Conservation (phyloP, 345 rosid genomes). For the Aquilaria malaccensis region DNA sequence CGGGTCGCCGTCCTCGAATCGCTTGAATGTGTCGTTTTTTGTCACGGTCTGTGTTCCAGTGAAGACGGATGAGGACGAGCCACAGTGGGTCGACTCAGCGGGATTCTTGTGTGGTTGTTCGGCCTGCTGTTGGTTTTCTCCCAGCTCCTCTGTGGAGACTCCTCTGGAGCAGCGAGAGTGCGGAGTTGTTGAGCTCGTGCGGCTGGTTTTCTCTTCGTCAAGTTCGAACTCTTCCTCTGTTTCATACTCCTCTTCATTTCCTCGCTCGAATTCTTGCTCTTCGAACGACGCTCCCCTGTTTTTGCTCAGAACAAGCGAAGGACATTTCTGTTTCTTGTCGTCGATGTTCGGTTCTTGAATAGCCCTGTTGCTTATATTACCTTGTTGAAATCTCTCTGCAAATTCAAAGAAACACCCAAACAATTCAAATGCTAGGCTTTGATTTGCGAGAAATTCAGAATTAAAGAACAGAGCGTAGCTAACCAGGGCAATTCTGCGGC, state of each 20-base stretch:
- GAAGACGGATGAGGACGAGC: constrained; percentile 20
- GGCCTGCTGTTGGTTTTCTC: constrained; percentile 22
- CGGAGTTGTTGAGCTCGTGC: constrained; percentile 78
- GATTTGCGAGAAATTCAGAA: neutral
- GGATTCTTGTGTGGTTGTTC: constrained; percentile 15
- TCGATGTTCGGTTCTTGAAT: constrained; percentile 35
- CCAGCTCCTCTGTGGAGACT: constrained; percentile 64
- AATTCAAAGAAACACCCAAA: neutral
- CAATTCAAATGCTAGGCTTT: neutral
- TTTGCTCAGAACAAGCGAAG: constrained; percentile 11
- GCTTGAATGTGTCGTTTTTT: constrained; percentile 16
- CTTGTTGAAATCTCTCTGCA: constrained; percentile 36
- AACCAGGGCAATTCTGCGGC: constrained; percentile 41
- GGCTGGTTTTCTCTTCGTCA: constrained; percentile 74
- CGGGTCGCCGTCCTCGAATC: constrained; percentile 50
- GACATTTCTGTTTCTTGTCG: constrained; percentile 26
- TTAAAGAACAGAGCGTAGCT: constrained; percentile 3
- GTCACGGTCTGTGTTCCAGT: constrained; percentile 9
- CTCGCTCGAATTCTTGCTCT: constrained; percentile 12
- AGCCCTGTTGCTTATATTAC: constrained; percentile 15
- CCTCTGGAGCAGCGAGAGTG: constrained; percentile 82
- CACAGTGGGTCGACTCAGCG: constrained; percentile 10
- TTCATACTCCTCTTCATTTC: constrained; percentile 26
- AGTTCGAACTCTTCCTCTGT: constrained; percentile 49
- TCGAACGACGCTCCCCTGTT: constrained; percentile 21